Percentiles rank a stretch among this genome's conserved stretches.
These are phyloP conservation scores for Hymenoscyphus infarciens DNA, from an alignment of 2,329 filamentous ascomycete species.

Conservation along the genomic window DNA sequence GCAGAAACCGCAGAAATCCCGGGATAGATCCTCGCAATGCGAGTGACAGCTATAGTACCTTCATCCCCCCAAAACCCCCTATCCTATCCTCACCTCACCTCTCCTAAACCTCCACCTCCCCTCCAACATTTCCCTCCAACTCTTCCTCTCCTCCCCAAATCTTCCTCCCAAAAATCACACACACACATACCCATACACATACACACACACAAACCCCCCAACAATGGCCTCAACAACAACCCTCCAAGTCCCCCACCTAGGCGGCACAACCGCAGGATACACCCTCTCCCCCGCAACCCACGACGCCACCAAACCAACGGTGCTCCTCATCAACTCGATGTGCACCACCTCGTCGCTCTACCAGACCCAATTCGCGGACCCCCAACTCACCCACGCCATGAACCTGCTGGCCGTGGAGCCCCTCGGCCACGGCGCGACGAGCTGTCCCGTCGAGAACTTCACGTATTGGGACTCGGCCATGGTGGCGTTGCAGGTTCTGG, in stretches of 20 bases:
- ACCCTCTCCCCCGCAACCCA: conserved; percentile 34
- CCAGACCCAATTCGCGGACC: conserved; percentile 42
- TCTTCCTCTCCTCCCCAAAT: no score
- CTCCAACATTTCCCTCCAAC: neutral
- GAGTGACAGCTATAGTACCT: no score
- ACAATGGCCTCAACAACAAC: neutral
- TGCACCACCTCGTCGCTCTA: conserved; percentile 48
- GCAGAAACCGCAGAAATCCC: neutral
- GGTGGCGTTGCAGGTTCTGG: conserved; percentile 54
- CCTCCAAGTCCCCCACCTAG: conserved; percentile 1
- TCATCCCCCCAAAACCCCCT: no score
- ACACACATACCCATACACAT: no score
- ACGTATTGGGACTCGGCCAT: conserved; percentile 54
- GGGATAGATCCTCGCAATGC: neutral
- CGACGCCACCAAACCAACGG: conserved; percentile 48
- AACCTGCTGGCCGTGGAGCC: conserved; percentile 53
- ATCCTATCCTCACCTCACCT: no score
- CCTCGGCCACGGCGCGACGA: conserved; percentile 49
- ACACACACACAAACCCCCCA: no score
- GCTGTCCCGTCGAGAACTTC: conserved; percentile 42
- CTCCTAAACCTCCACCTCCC: no score
- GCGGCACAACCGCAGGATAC: conserved; percentile 2
- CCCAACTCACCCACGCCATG: conserved; percentile 39
- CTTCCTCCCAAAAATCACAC: no score
- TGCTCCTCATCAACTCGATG: conserved; percentile 51